These are phyloP conservation scores for Ganoderma meredithae DNA, from an alignment of 1,284 basidiomycete genomes.

Conservation along the genomic window DNA sequence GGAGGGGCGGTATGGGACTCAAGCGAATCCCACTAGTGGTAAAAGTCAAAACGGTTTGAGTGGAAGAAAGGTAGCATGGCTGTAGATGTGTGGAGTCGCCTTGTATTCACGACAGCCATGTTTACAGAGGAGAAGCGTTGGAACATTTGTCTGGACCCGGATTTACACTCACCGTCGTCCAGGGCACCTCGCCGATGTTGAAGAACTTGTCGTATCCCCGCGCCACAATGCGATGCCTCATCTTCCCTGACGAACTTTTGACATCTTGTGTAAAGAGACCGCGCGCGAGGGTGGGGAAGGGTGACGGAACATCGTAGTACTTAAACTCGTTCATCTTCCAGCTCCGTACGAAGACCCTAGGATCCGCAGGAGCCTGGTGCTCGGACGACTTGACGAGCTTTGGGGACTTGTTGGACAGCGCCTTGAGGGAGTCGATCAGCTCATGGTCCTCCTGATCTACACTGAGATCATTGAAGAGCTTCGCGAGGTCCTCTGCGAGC, in stretches of 20 bases:
- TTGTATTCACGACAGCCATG: too few species aligned
- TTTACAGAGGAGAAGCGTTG: neutral
- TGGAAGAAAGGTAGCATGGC: too few species aligned
- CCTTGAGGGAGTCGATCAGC: conserved; percentile 60
- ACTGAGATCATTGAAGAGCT: conserved; percentile 24
- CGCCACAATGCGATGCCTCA: conserved; percentile 77
- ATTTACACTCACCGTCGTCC: conserved; percentile 82
- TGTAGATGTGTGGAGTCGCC: too few species aligned
- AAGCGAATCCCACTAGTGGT: conserved; percentile 79
- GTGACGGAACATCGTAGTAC: conserved; percentile 88
- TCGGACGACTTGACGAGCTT: conserved; percentile 66
- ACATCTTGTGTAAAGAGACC: conserved; percentile 80
- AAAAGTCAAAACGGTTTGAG: conserved; percentile 7
- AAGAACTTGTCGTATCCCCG: conserved; percentile 99
- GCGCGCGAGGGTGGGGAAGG: conserved; percentile 90
- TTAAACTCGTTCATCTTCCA: conserved; percentile 98
- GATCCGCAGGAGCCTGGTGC: conserved; percentile 63
- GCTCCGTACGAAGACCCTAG: conserved; percentile 66
- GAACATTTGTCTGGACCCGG: neutral
- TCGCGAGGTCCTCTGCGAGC: conserved; percentile 19
- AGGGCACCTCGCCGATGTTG: conserved; percentile 95
- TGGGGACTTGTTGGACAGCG: conserved; percentile 57
- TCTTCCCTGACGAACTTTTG: conserved; percentile 40
- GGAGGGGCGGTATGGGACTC: conserved; percentile 78
- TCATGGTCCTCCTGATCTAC: conserved; percentile 55